These are phyloP conservation scores for Amaranthus tricolor DNA, from an alignment of 179 eudicot species.

Conservation along the genomic window DNA sequence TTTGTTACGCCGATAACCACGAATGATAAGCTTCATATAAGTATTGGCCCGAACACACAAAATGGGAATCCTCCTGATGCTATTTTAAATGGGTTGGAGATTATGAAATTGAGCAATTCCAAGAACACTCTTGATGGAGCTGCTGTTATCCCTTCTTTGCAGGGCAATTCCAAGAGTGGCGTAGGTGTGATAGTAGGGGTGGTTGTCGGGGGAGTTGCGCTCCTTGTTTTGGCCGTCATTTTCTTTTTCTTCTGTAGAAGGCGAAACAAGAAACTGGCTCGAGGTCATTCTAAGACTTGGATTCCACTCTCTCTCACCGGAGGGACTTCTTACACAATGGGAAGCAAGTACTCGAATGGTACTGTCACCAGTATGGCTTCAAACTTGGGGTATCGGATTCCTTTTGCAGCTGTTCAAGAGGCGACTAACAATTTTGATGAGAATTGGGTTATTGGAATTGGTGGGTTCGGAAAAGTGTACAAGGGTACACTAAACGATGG, in stretches of 20 bases:
- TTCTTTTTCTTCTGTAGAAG: constrained; percentile 41
- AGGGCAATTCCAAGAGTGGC: constrained; percentile 32
- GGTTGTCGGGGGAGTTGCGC: constrained; percentile 39
- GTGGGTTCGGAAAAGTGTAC: constrained; percentile 83
- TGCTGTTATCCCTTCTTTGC: constrained; percentile 25
- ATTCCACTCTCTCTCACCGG: constrained; percentile 74
- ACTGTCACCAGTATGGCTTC: constrained; percentile 57
- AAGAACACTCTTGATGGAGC: constrained; percentile 51
- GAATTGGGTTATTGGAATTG: constrained; percentile 62
- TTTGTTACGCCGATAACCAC: constrained; percentile 42
- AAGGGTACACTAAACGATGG: constrained; percentile 56
- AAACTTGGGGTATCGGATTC: constrained; percentile 52
- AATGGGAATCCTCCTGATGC: constrained; percentile 50
- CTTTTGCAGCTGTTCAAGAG: constrained; percentile 55
- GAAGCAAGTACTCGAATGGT: constrained; percentile 75
- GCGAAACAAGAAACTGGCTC: constrained; percentile 38
- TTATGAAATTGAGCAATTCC: constrained; percentile 69
- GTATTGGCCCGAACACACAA: constrained; percentile 58
- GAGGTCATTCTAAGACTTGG: constrained; percentile 68
- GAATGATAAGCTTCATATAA: constrained; percentile 37
- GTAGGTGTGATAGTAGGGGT: constrained; percentile 58
- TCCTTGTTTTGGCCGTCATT: constrained; percentile 37
- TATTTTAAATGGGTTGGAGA: constrained; percentile 76
- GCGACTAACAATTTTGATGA: constrained; percentile 73
- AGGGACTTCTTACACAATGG: constrained; percentile 63